These are phyloP conservation scores for Pythium apleroticum DNA, from an alignment of 352 stramenopile genomes.

Conservation along the genomic window DNA sequence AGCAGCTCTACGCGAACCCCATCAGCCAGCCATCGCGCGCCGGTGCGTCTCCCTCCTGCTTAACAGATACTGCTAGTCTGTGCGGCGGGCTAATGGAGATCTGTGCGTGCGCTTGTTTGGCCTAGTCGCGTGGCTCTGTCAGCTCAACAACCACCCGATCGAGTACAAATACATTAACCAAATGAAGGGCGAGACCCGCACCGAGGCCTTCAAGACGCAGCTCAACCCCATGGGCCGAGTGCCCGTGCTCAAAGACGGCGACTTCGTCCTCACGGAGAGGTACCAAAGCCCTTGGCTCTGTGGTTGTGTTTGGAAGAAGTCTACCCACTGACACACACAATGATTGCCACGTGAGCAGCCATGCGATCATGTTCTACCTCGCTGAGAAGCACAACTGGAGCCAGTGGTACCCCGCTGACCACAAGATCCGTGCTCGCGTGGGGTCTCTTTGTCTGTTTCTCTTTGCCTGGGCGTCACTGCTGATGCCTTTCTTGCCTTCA, in stretches of 20 bases:
- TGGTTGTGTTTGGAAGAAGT: not conserved
- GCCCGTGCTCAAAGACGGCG: slow-evolving; percentile 62
- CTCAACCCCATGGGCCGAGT: slow-evolving; percentile 68
- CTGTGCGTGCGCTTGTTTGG: too few relatives aligned
- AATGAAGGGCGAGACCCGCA: slow-evolving; percentile 49
- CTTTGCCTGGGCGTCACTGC: too few relatives aligned
- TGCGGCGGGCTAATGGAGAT: too few relatives aligned
- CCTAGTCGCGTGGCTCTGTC: slow-evolving; percentile 68
- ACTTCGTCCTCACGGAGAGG: slow-evolving; percentile 71
- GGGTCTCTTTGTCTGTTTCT: not conserved
- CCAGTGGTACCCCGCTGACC: slow-evolving; percentile 56
- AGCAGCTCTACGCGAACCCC: slow-evolving; percentile 53
- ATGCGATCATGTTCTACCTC: slow-evolving; percentile 77
- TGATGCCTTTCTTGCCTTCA: not conserved
- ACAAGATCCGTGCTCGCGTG: slow-evolving; percentile 61
- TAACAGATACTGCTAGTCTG: too few relatives aligned
- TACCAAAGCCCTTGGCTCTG: slow-evolving; percentile 4
- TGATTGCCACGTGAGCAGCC: slow-evolving; percentile 26
- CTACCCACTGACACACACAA: not conserved
- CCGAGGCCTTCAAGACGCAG: slow-evolving; percentile 43
- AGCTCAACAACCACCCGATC: slow-evolving; percentile 61
- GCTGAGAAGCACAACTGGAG: slow-evolving; percentile 67
- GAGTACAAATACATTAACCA: slow-evolving; percentile 56
- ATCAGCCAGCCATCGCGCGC: slow-evolving; percentile 69
- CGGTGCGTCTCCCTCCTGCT: slow-evolving; percentile 33